Evolutionary conservation across 2,329 filamentous ascomycete genomes (phyloP).

Genomic region (Aspergillus latus): DNA sequence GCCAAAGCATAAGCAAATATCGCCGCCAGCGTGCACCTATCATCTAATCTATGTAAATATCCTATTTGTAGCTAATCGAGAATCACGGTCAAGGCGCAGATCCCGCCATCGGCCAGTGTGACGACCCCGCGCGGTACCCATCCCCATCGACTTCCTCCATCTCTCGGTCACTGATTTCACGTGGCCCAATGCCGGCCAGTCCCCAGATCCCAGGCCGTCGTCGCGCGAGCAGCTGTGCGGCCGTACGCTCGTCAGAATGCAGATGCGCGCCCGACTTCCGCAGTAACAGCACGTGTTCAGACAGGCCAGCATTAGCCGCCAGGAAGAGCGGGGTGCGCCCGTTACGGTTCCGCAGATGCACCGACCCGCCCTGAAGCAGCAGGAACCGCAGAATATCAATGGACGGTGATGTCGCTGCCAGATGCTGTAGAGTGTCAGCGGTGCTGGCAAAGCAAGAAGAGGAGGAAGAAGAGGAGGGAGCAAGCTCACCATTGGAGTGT

Average conservation of each 20-base stretch:
- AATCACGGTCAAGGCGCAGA: constrained; percentile 11
- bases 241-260: constrained; percentile 56
- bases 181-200: constrained; percentile 41
- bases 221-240: constrained; percentile 52
- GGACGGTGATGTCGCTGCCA: constrained; percentile 58
- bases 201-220: constrained; percentile 45
- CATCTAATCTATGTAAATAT: neutral
- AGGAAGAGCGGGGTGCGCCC: constrained; percentile 61
- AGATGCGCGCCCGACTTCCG: constrained; percentile 60
- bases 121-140: constrained; percentile 7
- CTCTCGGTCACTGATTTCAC: constrained; percentile 15
- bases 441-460: neutral
- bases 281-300: constrained; percentile 55
- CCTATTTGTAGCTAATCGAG: neutral
- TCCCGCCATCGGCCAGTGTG: constrained; percentile 14
- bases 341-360: constrained; percentile 59
- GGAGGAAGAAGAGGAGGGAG: neutral
- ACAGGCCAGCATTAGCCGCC: constrained; percentile 57
- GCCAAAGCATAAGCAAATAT: neutral
- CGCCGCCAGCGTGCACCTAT: neutral
- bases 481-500: constrained; percentile 57
- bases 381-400: constrained; percentile 57
- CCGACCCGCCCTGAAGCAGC: constrained; percentile 57
- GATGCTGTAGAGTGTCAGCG: constrained; percentile 43
- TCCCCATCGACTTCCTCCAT: constrained; percentile 7